A percentile compares a stretch with the other conserved stretches of the same genome.
Evolutionary conservation across 345 rosid species (phyloP).

Genomic region (Citropsis articulata): DNA sequence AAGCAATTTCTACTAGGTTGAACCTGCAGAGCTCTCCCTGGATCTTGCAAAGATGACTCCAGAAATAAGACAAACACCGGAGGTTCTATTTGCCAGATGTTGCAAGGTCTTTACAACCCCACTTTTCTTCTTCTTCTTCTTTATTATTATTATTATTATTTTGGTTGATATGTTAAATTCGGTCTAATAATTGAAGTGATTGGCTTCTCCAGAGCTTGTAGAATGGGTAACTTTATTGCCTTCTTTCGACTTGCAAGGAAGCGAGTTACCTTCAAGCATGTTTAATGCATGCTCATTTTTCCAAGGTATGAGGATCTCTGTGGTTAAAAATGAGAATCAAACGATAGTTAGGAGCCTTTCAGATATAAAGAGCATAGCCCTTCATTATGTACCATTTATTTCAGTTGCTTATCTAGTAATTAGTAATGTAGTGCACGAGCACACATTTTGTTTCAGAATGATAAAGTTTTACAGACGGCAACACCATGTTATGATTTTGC

Average conservation of each 20-base stretch:
- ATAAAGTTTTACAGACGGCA: not conserved
- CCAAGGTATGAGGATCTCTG: slow-evolving; percentile 56
- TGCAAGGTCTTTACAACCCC: slow-evolving; percentile 65
- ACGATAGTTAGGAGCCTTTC: not conserved
- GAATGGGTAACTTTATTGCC: slow-evolving; percentile 81
- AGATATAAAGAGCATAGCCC: not conserved
- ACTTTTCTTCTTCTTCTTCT: not conserved
- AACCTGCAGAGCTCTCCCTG: slow-evolving; percentile 95
- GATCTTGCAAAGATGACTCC: slow-evolving; percentile 99
- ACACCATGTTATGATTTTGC: not conserved
- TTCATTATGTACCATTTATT: slow-evolving; percentile 6
- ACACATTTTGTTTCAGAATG: not conserved
- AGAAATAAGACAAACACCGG: slow-evolving; percentile 85
- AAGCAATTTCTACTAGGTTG: slow-evolving; percentile 59
- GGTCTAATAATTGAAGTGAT: slow-evolving; percentile 30
- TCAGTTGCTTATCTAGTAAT: not conserved
- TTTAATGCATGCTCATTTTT: slow-evolving; percentile 98
- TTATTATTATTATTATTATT: not conserved
- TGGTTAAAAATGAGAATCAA: slow-evolving; percentile 1
- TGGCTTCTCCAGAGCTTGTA: slow-evolving; percentile 70
- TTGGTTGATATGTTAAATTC: slow-evolving; percentile 23
- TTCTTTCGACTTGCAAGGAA: slow-evolving; percentile 90
- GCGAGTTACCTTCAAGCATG: slow-evolving; percentile 97
- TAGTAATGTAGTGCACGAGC: not conserved
- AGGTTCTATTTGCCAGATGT: slow-evolving; percentile 91